These are phyloP conservation scores for Carex cristatella DNA, from an alignment of 176 grass and related monocot species.

Conservation along the genomic window DNA sequence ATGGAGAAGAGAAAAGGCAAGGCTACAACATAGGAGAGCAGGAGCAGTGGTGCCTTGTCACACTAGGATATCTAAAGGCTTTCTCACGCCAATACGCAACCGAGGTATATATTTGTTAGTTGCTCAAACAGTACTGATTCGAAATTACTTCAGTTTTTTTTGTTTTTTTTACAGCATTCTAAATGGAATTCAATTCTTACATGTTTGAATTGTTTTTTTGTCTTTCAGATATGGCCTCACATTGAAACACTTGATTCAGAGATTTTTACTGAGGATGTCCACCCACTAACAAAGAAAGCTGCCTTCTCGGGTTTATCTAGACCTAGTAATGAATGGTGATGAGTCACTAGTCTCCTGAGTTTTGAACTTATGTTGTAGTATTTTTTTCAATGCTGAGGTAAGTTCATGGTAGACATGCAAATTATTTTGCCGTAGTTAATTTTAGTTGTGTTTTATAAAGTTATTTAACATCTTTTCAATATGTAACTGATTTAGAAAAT, in stretches of 20 bases:
- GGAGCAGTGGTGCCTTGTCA: slow-evolving; percentile 95
- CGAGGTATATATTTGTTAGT: slow-evolving; percentile 49
- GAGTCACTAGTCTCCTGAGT: neutral
- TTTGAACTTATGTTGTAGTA: slow-evolving; percentile 15
- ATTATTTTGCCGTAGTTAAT: neutral
- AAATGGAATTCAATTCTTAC: neutral
- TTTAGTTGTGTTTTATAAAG: neutral
- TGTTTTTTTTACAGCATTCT: neutral
- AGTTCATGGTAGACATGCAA: neutral
- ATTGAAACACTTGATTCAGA: slow-evolving; percentile 59
- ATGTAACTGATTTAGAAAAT: slow-evolving; percentile 5
- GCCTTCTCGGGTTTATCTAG: slow-evolving; percentile 69
- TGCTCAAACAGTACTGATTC: neutral
- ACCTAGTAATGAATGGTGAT: slow-evolving; percentile 44
- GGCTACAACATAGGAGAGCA: slow-evolving; percentile 58
- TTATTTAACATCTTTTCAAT: neutral
- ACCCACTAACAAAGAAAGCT: slow-evolving; percentile 72
- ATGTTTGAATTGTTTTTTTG: neutral
- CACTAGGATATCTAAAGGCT: slow-evolving; percentile 88
- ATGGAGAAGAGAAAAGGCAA: slow-evolving; percentile 40
- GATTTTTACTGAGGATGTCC: slow-evolving; percentile 48
- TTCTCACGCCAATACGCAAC: slow-evolving; percentile 93
- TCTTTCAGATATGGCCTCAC: slow-evolving; percentile 80
- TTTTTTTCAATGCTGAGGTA: neutral
- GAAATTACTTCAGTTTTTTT: neutral